Evolutionary conservation across 805 yeast species (phyloP).

Genomic region (Candida xyloterini): DNA sequence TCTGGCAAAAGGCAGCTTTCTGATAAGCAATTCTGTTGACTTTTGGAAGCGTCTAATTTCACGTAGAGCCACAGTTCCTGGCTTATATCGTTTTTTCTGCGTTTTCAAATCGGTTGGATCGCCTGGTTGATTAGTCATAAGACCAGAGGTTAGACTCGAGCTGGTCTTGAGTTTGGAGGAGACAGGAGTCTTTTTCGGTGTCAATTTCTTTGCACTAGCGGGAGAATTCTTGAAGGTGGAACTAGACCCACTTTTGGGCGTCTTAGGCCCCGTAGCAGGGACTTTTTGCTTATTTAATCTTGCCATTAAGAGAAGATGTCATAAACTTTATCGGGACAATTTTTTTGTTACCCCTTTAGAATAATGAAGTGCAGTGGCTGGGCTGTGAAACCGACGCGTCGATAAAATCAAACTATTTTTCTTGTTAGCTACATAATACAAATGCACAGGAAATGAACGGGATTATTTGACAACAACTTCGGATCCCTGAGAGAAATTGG

Average conservation of each 20-base stretch:
- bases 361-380: constrained; percentile 14
- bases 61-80: constrained; percentile 64
- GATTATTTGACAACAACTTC: constrained; percentile 18
- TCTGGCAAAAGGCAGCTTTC: constrained; percentile 77
- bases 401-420: neutral
- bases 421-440: constrained; percentile 5
- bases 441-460: constrained; percentile 11
- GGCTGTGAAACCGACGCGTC: constrained; percentile 11
- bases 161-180: constrained; percentile 9
- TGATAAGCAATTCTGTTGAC: constrained; percentile 61
- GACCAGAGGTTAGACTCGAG: constrained; percentile 31
- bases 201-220: constrained; percentile 8
- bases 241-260: constrained; percentile 14
- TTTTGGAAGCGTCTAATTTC: constrained; percentile 69
- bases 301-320: constrained; percentile 17
- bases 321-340: constrained; percentile 6
- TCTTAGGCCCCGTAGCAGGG: constrained; percentile 17
- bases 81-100: constrained; percentile 44
- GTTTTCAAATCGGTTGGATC: constrained; percentile 41
- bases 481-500: constrained; percentile 48
- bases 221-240: constrained; percentile 17
- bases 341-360: constrained; percentile 12
- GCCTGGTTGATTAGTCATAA: constrained; percentile 51
- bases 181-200: constrained; percentile 6
- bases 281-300: constrained; percentile 23